Percentiles rank a stretch among this genome's conserved stretches.
phyloP scores from a whole-genome alignment of 2,329 filamentous ascomycete species.

The Colletotrichum cereale region DNA sequence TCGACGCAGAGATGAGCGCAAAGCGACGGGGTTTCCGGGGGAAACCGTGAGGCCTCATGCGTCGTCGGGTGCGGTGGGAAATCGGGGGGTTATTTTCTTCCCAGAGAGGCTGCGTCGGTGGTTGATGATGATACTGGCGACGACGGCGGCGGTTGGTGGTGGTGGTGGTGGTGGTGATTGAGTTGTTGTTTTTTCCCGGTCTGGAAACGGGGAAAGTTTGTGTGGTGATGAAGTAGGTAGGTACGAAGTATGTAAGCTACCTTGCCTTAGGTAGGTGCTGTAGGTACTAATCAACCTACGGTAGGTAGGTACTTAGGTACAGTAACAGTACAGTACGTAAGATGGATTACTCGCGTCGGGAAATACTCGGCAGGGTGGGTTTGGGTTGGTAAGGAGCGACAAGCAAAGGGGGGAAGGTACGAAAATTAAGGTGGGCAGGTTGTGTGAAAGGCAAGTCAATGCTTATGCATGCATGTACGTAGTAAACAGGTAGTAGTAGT shows the following conservation, averaged over 20 bases:
- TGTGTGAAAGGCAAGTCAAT: background rate
- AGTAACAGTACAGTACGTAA: background rate
- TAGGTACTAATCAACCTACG: too few species aligned
- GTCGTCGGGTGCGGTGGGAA: conserved; percentile 20
- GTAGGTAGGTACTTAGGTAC: background rate
- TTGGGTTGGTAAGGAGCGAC: conserved; percentile 5
- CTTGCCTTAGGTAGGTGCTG: too few species aligned
- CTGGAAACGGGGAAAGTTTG: conserved; percentile 21
- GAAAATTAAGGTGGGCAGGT: background rate
- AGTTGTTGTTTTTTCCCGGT: conserved; percentile 25
- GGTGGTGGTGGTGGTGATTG: conserved; percentile 20
- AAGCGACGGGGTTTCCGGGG: conserved; percentile 23
- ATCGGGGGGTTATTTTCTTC: conserved; percentile 4
- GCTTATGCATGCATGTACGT: conserved; percentile 2
- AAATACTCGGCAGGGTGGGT: conserved; percentile 22
- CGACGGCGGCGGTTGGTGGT: background rate
- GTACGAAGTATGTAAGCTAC: background rate
- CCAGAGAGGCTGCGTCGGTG: background rate
- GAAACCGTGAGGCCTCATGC: conserved; percentile 33
- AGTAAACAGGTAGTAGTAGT: background rate
- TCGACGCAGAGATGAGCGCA: conserved; percentile 36
- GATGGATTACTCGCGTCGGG: conserved; percentile 25
- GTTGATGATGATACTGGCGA: conserved; percentile 16
- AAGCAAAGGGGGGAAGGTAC: background rate
- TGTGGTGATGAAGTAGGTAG: conserved; percentile 14